Evolutionary conservation across 2,329 filamentous ascomycete species (phyloP), one percentile per base, ranked within the genome.

Genomic region (Colletotrichum sp.): DNA sequence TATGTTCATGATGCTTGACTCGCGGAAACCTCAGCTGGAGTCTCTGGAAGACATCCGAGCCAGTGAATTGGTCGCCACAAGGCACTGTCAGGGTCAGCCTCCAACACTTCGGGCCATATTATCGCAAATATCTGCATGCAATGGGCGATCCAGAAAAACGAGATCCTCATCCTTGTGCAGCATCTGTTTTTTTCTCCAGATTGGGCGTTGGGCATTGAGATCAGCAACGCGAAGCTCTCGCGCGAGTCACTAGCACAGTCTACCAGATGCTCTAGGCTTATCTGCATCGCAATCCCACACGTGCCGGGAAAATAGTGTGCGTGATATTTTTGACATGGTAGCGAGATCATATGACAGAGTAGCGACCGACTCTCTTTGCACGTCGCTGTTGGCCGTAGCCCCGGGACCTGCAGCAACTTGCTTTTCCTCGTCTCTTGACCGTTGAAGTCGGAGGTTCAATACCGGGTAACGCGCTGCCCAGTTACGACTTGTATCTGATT

Each of bases 161-260:
- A 52, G 32, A 44, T 30, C n/a, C 21, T 15, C 28, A 24, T 52
- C 26, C 55, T 21, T 52, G 44, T 24, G 26, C 36, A 69, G 21
- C 57, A 30, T 68, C 30, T n/a, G 16, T 62, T 3, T 28, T 9
- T 9, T 71, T 66, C 34, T 71, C 39, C 32, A 62, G 55, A n/a
- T 67, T 44, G 55, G 72, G 68, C 55, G 62, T 75, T 63, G 69
- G 72, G 69, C 72, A 71, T 44, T 32, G 72, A 71, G 72, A 71
- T 74, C 67, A 65, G 67, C 67, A 65, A 44, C 49, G 60, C 59
- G 64, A 59, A 65, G 49, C 59, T 65, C 66, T 26, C 26, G 39
- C 66, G 57, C 59, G 59, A 71, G 71, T 69, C 71, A 64, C 57
- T 32, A 44, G 63, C 57, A 69, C 44, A 52, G 44, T 52, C 44